Conservation (phyloP, 768 basidiomycete genomes). For the Rhizopogon vinicolor region DNA sequence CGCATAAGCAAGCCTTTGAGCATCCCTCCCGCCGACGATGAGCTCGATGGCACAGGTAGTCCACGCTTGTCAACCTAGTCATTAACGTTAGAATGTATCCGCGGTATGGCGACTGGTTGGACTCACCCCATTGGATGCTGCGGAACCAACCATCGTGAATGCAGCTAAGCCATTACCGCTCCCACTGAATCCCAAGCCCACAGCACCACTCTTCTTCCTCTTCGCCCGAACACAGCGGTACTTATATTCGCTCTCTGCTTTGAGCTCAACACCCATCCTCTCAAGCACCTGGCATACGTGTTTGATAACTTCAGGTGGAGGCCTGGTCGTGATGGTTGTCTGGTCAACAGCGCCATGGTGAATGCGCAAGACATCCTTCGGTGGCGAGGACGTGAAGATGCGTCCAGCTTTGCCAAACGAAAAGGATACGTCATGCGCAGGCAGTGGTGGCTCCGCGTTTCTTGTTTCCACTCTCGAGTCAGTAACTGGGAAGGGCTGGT, state of each 20-base stretch:
- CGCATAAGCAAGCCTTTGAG: constrained; percentile 86
- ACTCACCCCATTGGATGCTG: constrained; percentile 84
- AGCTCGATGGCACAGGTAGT: constrained; percentile 75
- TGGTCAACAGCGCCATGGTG: constrained; percentile 94
- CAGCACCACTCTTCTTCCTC: constrained; percentile 52
- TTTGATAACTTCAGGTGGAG: constrained; percentile 84
- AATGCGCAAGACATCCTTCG: constrained; percentile 59
- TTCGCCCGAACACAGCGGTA: constrained; percentile 80
- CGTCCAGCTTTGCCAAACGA: constrained; percentile 35
- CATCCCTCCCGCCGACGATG: constrained; percentile 71
- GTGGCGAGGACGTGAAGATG: constrained; percentile 25
- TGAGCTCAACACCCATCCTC: constrained; percentile 88
- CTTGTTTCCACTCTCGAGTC: constrained; percentile 18
- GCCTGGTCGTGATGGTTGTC: constrained; percentile 77
- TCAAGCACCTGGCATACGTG: constrained; percentile 78
- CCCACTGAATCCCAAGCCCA: constrained; percentile 40
- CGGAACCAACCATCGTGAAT: constrained; percentile 73
- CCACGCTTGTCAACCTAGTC: constrained; percentile 84
- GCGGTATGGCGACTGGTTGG: not conserved
- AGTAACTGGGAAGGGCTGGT: constrained; percentile 24
- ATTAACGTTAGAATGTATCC: constrained; percentile 6
- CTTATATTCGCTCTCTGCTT: constrained; percentile 87
- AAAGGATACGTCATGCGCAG: constrained; percentile 21
- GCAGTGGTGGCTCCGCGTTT: constrained; percentile 13
- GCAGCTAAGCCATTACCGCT: constrained; percentile 55